Conservation (phyloP, 352 stramenopile species). For the Globisporangium radiosum region DNA sequence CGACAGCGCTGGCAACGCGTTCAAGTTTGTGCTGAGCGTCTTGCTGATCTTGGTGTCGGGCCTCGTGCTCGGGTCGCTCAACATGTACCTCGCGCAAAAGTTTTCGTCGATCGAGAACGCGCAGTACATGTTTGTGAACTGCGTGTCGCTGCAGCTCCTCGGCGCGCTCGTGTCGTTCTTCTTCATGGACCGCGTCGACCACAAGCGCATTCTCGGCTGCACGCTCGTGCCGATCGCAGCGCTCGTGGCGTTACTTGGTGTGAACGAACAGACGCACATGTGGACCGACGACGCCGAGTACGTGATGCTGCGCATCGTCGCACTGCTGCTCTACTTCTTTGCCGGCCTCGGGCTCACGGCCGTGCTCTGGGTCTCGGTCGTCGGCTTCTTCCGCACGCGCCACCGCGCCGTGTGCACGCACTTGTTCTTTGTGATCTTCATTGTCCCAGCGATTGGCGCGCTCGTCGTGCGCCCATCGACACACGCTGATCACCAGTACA, state of each 20-base stretch:
- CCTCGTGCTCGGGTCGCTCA: constrained; percentile 48
- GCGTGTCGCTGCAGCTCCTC: constrained; percentile 42
- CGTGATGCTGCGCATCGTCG: constrained; percentile 31
- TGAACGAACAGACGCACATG: constrained; percentile 48
- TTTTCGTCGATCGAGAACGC: constrained; percentile 24
- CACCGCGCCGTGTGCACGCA: constrained; percentile 41
- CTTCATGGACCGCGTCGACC: constrained; percentile 73
- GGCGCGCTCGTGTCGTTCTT: constrained; percentile 65
- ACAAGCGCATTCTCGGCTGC: constrained; percentile 63
- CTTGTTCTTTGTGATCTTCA: constrained; percentile 56
- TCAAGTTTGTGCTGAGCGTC: constrained; percentile 63
- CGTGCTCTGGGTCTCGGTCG: constrained; percentile 48
- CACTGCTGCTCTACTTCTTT: constrained; percentile 70
- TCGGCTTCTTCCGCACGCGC: constrained; percentile 59
- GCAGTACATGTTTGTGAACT: constrained; percentile 49
- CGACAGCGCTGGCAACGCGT: constrained; percentile 22
- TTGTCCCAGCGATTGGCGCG: constrained; percentile 31
- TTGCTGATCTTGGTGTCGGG: constrained; percentile 63
- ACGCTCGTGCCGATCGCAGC: constrained; percentile 49
- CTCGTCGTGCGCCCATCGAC: constrained; percentile 34
- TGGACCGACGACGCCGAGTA: constrained; percentile 37
- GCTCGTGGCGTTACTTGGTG: constrained; percentile 40
- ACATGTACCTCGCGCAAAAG: constrained; percentile 32
- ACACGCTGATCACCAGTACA: constrained; percentile 33
- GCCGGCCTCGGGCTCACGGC: constrained; percentile 58